phyloP scores from a whole-genome alignment of 1,284 basidiomycete species.

The Abortiporus biennis region DNA sequence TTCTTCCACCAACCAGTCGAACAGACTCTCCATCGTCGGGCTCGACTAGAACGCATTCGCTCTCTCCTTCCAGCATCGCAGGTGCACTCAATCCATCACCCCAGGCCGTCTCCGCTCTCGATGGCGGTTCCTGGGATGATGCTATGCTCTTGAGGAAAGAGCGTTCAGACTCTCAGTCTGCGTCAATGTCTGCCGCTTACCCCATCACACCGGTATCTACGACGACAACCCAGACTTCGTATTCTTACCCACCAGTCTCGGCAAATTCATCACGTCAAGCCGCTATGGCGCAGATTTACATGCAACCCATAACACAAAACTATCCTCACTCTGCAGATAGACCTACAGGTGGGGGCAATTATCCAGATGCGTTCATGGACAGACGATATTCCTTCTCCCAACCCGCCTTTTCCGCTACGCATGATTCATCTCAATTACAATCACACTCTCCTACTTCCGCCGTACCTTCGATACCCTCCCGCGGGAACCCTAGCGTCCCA shows the following conservation, averaged over 20 bases:
- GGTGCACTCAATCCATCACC: background rate
- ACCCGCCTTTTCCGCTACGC: conserved; percentile 30
- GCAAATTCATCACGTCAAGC: conserved; percentile 31
- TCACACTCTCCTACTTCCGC: conserved; percentile 27
- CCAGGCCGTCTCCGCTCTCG: conserved; percentile 36
- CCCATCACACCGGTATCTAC: conserved; percentile 36
- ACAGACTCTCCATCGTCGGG: conserved; percentile 29
- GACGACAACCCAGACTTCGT: conserved; percentile 25
- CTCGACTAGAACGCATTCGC: conserved; percentile 28
- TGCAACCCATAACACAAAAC: conserved; percentile 20
- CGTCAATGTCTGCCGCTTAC: conserved; percentile 34
- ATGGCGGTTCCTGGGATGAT: conserved; percentile 51
- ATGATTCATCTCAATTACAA: conserved; percentile 20
- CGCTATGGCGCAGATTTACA: conserved; percentile 25
- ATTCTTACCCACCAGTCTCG: conserved; percentile 27
- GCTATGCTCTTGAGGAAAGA: conserved; percentile 48
- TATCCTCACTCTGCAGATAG: conserved; percentile 37
- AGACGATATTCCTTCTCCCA: conserved; percentile 41
- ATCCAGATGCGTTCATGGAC: conserved; percentile 24
- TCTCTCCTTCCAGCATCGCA: conserved; percentile 31
- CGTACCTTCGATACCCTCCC: conserved; percentile 20
- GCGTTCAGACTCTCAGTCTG: conserved; percentile 32
- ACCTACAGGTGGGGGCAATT: conserved; percentile 24
- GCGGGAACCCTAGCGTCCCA: conserved; percentile 17
- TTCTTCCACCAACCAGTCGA: conserved; percentile 19